Evolutionary conservation across 106 monocot genomes (phyloP).

Genomic region (Acanthochlamys bracteata): DNA sequence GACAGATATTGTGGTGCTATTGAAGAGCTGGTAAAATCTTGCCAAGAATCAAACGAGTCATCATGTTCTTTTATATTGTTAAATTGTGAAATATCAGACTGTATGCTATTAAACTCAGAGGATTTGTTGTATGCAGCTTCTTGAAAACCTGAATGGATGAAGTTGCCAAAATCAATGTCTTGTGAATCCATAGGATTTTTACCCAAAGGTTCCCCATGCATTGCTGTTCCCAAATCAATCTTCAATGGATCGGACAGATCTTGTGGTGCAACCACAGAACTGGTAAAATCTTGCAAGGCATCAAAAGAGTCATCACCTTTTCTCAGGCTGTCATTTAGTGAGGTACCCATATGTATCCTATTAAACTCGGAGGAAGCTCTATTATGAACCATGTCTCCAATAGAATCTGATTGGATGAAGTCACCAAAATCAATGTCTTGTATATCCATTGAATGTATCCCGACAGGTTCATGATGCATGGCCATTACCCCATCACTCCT

Average conservation of each 20-base stretch:
- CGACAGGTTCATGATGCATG: conserved; percentile 12
- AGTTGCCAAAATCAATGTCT: conserved; percentile 31
- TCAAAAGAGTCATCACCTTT: conserved; percentile 10
- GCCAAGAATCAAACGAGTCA: conserved; percentile 25
- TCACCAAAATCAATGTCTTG: conserved; percentile 33
- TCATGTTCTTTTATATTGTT: not conserved
- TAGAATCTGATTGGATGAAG: conserved; percentile 19
- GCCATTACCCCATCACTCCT: not conserved
- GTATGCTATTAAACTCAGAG: conserved; percentile 1
- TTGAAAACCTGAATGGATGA: conserved; percentile 16
- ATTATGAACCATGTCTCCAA: conserved; percentile 6
- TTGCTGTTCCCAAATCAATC: not conserved
- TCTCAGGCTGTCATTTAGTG: conserved; percentile 1
- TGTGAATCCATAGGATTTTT: conserved; percentile 9
- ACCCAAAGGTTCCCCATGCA: conserved; percentile 14
- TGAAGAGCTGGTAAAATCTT: conserved; percentile 30
- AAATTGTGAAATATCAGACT: conserved; percentile 8
- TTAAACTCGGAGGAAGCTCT: conserved; percentile 6
- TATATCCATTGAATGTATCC: conserved; percentile 7
- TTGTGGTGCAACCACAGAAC: conserved; percentile 12
- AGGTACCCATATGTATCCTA: conserved; percentile 5
- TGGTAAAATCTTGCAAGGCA: conserved; percentile 38
- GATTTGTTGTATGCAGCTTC: conserved; percentile 11
- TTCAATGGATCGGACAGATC: conserved; percentile 10
- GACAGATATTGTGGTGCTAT: conserved; percentile 8